Conservation (phyloP, 1,284 basidiomycete genomes). For the Ceratobasidium papillatum region DNA sequence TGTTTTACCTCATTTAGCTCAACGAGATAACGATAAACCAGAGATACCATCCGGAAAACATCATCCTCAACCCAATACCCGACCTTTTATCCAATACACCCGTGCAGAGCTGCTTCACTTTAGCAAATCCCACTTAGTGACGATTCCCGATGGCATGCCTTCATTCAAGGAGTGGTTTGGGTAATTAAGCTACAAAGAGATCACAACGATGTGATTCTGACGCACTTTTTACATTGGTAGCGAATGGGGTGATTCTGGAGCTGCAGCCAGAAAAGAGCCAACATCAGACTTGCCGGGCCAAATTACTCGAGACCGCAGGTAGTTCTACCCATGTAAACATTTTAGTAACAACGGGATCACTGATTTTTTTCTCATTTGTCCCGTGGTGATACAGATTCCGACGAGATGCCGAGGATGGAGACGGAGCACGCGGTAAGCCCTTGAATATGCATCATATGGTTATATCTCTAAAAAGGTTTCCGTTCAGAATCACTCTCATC, state of each 20-base stretch:
- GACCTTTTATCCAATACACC: slow-evolving; percentile 66
- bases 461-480: slow-evolving; percentile 15
- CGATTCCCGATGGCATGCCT: slow-evolving; percentile 77
- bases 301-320: slow-evolving; percentile 37
- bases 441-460: neutral
- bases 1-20: neutral
- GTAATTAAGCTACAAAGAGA: slow-evolving; percentile 58
- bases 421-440: slow-evolving; percentile 27
- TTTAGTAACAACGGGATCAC: neutral
- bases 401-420: slow-evolving; percentile 28
- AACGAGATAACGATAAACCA: neutral
- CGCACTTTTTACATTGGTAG: slow-evolving; percentile 55
- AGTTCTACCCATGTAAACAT: neutral
- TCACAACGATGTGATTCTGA: slow-evolving; percentile 58
- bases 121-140: slow-evolving; percentile 78
- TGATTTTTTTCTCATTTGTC: slow-evolving; percentile 21
- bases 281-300: slow-evolving; percentile 58
- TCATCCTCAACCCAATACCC: slow-evolving; percentile 9
- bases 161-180: slow-evolving; percentile 87
- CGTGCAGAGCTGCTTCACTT: slow-evolving; percentile 72
- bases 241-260: slow-evolving; percentile 50
- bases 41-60: neutral
- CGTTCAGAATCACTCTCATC: slow-evolving; percentile 48
- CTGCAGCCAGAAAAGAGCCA: slow-evolving; percentile 68
- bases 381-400: slow-evolving; percentile 3